These are phyloP conservation scores for Coelomomyces lativittatus DNA, from an alignment of 371 early-diverging fungal species.

Conservation along the genomic window DNA sequence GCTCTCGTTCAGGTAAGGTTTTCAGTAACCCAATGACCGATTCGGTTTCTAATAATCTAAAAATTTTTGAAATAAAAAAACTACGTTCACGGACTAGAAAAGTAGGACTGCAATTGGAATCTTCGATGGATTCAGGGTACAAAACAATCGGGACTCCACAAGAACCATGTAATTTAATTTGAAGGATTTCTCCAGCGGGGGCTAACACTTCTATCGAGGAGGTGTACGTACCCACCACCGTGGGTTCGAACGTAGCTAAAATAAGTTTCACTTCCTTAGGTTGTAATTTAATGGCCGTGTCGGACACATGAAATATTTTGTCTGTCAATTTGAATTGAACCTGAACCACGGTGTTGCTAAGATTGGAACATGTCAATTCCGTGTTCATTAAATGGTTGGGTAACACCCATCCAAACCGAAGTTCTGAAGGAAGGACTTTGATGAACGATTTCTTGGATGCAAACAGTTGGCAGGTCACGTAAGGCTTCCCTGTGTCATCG, in stretches of 20 bases:
- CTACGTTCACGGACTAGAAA: slow-evolving; percentile 22
- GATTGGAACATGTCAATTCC: slow-evolving; percentile 16
- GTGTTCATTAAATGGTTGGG: slow-evolving; percentile 20
- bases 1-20: not conserved
- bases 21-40: no score
- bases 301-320: slow-evolving; percentile 8
- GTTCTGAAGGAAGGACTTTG: slow-evolving; percentile 9
- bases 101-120: slow-evolving; percentile 14
- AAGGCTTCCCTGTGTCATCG: slow-evolving; percentile 22
- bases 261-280: slow-evolving; percentile 16
- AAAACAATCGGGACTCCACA: slow-evolving; percentile 31
- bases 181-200: slow-evolving; percentile 28
- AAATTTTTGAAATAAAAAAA: slow-evolving; percentile 10
- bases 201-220: slow-evolving; percentile 18
- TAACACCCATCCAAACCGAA: slow-evolving; percentile 34
- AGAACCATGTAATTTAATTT: slow-evolving; percentile 13
- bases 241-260: slow-evolving; percentile 19
- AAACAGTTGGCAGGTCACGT: slow-evolving; percentile 14
- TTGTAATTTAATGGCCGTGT: slow-evolving; percentile 9
- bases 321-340: not conserved
- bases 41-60: not conserved
- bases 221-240: slow-evolving; percentile 12
- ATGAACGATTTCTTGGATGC: slow-evolving; percentile 20
- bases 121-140: slow-evolving; percentile 18
- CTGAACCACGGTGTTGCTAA: slow-evolving; percentile 1